Percentiles rank a stretch among this genome's conserved stretches.
Evolutionary conservation across 2,329 filamentous ascomycete species (phyloP).

Genomic region (Corniculantispora saksenae): DNA sequence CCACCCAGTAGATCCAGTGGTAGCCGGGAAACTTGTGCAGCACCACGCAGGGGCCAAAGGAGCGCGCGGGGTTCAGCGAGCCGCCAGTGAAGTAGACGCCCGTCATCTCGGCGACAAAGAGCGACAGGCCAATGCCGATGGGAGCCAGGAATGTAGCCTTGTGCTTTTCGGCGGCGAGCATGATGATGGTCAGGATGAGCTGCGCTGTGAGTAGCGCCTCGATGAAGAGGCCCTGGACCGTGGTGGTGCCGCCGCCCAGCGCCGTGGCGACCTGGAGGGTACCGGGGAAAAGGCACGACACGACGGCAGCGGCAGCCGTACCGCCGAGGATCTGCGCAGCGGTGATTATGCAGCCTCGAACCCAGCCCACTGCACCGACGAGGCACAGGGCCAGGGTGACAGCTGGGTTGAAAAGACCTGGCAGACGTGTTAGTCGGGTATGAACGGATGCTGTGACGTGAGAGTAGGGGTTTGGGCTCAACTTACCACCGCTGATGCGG

Average conservation of each 20-base stretch:
- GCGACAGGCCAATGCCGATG: conserved; percentile 65
- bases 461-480: conserved; percentile 23
- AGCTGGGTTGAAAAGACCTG: neutral
- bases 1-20: conserved; percentile 54
- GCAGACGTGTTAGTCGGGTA: too few relatives aligned
- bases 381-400: neutral
- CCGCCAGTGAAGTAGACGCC: conserved; percentile 43
- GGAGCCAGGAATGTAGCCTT: conserved; percentile 68
- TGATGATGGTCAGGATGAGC: conserved; percentile 61
- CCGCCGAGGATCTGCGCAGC: neutral
- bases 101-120: conserved; percentile 58
- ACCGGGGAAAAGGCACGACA: neutral
- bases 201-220: conserved; percentile 64
- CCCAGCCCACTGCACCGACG: neutral
- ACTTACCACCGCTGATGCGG: conserved; percentile 39
- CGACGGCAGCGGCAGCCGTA: neutral
- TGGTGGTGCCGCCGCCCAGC: conserved; percentile 49
- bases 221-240: conserved; percentile 60
- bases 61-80: conserved; percentile 47
- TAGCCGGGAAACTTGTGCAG: conserved; percentile 39
- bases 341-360: neutral
- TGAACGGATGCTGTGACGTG: too few relatives aligned
- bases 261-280: conserved; percentile 46
- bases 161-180: conserved; percentile 70
- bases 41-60: conserved; percentile 46